These are phyloP conservation scores for Psilocybe mexicana DNA, from an alignment of 1,284 basidiomycete species.

Conservation along the genomic window DNA sequence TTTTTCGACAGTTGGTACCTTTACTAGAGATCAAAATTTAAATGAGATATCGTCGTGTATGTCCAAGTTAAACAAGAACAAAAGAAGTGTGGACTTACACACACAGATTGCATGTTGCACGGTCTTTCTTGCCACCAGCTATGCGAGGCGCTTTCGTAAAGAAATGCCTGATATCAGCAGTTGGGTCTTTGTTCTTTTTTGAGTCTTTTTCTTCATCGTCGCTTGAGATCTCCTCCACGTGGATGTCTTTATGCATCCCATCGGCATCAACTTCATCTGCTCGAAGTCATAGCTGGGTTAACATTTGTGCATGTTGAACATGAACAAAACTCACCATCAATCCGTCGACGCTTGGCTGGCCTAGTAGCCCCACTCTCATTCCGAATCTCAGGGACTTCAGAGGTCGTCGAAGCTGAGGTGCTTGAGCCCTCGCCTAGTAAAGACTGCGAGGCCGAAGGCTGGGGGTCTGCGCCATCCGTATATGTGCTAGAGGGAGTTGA, in stretches of 20 bases:
- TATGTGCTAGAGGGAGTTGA: no score
- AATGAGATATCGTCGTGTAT: no score
- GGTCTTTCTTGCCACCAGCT: background rate
- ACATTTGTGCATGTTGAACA: no score
- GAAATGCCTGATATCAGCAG: constrained; percentile 5
- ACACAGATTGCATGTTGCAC: background rate
- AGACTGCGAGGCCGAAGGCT: no score
- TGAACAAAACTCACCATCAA: no score
- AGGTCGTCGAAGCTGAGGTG: no score
- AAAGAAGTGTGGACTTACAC: background rate
- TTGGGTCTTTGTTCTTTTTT: constrained; percentile 8
- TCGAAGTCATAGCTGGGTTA: background rate
- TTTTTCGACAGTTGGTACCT: background rate
- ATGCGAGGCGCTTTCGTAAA: background rate
- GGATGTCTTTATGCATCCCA: constrained; percentile 5
- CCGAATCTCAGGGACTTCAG: no score
- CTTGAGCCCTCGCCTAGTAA: no score
- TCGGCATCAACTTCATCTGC: background rate
- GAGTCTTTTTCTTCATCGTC: background rate
- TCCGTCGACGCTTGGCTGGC: no score
- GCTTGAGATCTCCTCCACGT: background rate
- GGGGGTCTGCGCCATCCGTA: no score
- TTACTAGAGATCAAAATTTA: background rate
- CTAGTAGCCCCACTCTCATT: no score
- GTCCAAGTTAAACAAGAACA: background rate